Evolutionary conservation across 495 filamentous ascomycete species (phyloP).

Genomic region (Neurospora sp.): DNA sequence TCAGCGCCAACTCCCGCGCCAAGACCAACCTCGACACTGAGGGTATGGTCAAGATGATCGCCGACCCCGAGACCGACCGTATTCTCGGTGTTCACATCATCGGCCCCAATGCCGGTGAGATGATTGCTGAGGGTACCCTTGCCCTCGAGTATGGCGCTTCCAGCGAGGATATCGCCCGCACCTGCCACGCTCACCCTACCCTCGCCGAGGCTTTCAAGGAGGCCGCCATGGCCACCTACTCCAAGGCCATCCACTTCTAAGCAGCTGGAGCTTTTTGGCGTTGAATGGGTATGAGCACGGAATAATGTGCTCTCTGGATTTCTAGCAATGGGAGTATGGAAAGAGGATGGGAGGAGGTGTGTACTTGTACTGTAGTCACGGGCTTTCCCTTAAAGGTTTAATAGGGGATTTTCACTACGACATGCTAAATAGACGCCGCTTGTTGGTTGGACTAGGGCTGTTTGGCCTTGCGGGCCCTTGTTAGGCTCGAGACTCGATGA

Average conservation of each 20-base stretch:
- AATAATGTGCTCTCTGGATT: background rate
- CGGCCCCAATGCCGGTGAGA: slow-evolving; percentile 91
- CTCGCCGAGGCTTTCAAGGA: slow-evolving; percentile 98
- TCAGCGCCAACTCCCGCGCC: slow-evolving; percentile 91
- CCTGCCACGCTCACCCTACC: slow-evolving; percentile 95
- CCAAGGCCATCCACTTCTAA: slow-evolving; percentile 95
- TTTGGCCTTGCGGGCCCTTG: background rate
- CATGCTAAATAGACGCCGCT: slow-evolving; percentile 6
- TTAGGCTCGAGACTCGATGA: background rate
- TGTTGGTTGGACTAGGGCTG: background rate
- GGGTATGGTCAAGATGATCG: slow-evolving; percentile 92
- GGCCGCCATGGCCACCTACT: slow-evolving; percentile 96
- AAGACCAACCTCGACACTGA: slow-evolving; percentile 99
- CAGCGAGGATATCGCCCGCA: slow-evolving; percentile 88
- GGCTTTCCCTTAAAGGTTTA: slow-evolving; percentile 13
- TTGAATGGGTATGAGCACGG: background rate
- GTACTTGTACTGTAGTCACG: slow-evolving; percentile 19
- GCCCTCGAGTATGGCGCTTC: slow-evolving; percentile 95
- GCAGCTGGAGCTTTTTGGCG: background rate
- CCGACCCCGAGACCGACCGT: slow-evolving; percentile 93
- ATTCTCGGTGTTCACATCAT: slow-evolving; percentile 95
- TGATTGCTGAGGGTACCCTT: slow-evolving; percentile 96
- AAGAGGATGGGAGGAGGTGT: background rate
- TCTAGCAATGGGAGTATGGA: background rate
- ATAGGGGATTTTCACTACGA: slow-evolving; percentile 6